Evolutionary conservation across 2,329 filamentous ascomycete species (phyloP).

Genomic region (Thelonectria olida): DNA sequence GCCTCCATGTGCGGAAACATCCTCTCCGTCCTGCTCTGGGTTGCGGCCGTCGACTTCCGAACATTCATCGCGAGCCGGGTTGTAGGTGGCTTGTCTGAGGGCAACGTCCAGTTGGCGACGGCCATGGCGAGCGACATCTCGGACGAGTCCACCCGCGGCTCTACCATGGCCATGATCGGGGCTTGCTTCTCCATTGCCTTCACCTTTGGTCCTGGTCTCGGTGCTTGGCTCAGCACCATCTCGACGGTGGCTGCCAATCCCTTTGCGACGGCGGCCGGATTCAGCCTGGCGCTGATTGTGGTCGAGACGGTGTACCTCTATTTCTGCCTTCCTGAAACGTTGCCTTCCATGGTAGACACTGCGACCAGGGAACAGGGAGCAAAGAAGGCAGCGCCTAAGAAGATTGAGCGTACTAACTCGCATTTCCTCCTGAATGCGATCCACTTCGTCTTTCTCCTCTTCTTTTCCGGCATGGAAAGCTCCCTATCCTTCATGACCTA

Average conservation of each 20-base stretch:
- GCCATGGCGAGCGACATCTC: slow-evolving; percentile 97
- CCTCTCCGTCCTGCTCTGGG: slow-evolving; percentile 92
- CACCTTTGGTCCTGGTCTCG: slow-evolving; percentile 92
- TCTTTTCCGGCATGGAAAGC: slow-evolving; percentile 98
- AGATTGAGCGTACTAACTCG: slow-evolving; percentile 76
- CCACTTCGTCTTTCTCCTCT: slow-evolving; percentile 91
- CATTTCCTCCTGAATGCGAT: slow-evolving; percentile 83
- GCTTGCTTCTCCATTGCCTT: slow-evolving; percentile 98
- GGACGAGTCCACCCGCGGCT: slow-evolving; percentile 82
- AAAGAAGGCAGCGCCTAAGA: slow-evolving; percentile 37
- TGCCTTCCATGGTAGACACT: slow-evolving; percentile 64
- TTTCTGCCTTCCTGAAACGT: slow-evolving; percentile 84
- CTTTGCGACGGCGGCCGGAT: slow-evolving; percentile 90
- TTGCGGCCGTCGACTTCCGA: slow-evolving; percentile 90
- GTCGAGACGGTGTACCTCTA: slow-evolving; percentile 91
- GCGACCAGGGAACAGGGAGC: slow-evolving; percentile 33
- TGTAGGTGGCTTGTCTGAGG: slow-evolving; percentile 93
- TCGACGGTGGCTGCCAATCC: slow-evolving; percentile 85
- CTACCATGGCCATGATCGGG: slow-evolving; percentile 95
- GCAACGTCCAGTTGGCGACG: slow-evolving; percentile 94
- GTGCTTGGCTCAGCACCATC: slow-evolving; percentile 84
- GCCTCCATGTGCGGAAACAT: slow-evolving; percentile 95
- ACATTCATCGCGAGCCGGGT: slow-evolving; percentile 95
- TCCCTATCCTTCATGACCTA: slow-evolving; percentile 98
- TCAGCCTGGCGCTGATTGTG: slow-evolving; percentile 85